Evolutionary conservation across 805 yeast genomes (phyloP), one percentile per base, ranked within the genome.

Genomic region (Ogataea degrootiae): DNA sequence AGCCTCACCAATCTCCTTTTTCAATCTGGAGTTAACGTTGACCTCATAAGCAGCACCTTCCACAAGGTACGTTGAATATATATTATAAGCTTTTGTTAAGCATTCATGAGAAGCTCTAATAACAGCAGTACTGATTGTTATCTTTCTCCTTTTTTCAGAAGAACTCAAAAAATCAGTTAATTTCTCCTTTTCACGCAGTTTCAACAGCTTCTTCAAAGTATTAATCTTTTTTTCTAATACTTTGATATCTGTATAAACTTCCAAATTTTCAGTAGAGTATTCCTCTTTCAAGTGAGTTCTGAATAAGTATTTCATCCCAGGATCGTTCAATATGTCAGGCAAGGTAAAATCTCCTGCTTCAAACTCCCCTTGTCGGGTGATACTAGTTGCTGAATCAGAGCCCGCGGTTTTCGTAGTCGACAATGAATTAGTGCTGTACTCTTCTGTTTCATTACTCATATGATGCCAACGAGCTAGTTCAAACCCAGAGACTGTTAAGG

Each of bases 201-300:
- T 68, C 62, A 56, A 65, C 31, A 80, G 52, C 31, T 71, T 74
- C 41, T 71, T 71, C 46, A 82, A 55, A 1, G 70, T 57, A 1
- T 63, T 59, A 65, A 78, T 66, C 52, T 73, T 75, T 51, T 73
- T 75, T 12, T 72, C 70, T 50, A 83, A 77, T 42, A 74, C 74
- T 41, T 70, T 70, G 42, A 87, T 73, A 48, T 81, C 86, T 44
- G 75, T 64, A 60, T 79, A 87, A 3, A 85, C 88, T 52, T 83
- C 83, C n/a, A 87, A 62, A 56, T 87, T 89, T 59, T 89, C 97
- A 2, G 76, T 76, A 59, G 96, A 88, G 46, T 75, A 72, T 44
- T 81, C 85, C 31, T 72, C 74, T 43, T 76, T 79, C 44, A 89
- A 62, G 60, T 86, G 89, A n/a, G 70, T 68, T 51, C 80, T 73